Evolutionary conservation across 768 basidiomycete species (phyloP), one percentile per base, ranked within the genome.

Genomic region (Macrolepiota fuliginosa): DNA sequence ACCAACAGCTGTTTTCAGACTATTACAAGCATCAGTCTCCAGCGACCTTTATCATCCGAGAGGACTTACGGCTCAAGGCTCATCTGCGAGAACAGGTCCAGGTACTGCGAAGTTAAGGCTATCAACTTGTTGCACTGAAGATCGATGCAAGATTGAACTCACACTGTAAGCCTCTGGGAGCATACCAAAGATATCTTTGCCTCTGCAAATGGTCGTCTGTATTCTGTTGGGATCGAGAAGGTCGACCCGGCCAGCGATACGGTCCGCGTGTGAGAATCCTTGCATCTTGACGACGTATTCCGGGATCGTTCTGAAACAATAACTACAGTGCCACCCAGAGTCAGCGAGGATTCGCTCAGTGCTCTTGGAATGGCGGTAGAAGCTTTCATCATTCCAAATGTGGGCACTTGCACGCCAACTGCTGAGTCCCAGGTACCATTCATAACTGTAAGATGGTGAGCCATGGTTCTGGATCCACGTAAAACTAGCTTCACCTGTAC

Each of bases 281-380:
- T 69, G 71, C 84, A 86, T 85, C 73, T 87, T 87, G 67, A 80
- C 75, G 27, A 78, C 72, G 64, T 84, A 87, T 68, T 89, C 86
- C 7, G 77, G 70, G 53, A 88, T 74, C 12, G 81, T 80, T 47
- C 81, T 76, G 78, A 87, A 89, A 71, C 86, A 88, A 73, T 83
- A 88, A 60, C 83, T 84, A 73, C 85, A 87, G 66, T 88, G 86
- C 85, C 85, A 88, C 1, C 86, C 87, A n/a, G 84, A 74, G 68
- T 88, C 85, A 22, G 83, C 82, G 37, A 88, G 79, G 9, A 82
- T 71, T 39, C 70, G 67, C 53, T 84, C 76, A 9, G 74, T 74
- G 56, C 77, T 76, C 68, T 81, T 78, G 19, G 80, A 80, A 66
- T 84, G 83, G 29, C 77, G 75, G 67, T 86, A 86, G 59, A 69